Evolutionary conservation across 805 yeast species (phyloP).

Genomic region (Ogataea henricii): DNA sequence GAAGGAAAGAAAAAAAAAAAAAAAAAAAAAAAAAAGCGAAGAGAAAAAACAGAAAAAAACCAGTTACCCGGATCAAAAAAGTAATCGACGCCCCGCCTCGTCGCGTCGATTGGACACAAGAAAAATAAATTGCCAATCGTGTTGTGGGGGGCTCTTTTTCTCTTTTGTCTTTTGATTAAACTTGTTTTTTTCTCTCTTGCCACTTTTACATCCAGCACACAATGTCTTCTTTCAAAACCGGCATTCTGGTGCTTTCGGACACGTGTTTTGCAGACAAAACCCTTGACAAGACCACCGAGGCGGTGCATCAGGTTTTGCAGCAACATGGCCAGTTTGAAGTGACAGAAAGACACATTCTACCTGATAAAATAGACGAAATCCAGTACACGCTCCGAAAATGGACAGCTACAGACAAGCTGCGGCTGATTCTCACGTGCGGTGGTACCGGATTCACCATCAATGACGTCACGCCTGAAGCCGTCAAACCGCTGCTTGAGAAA

Average conservation of each 20-base stretch:
- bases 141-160: neutral
- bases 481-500: constrained; percentile 42
- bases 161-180: neutral
- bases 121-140: no score
- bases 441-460: constrained; percentile 52
- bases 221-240: constrained; percentile 16
- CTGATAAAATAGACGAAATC: constrained; percentile 40
- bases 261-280: constrained; percentile 37
- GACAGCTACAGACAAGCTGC: constrained; percentile 25
- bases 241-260: constrained; percentile 44
- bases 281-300: constrained; percentile 37
- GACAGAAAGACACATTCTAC: constrained; percentile 29
- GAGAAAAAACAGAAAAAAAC: no score
- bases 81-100: neutral
- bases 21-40: neutral
- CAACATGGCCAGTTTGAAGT: constrained; percentile 13
- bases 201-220: neutral
- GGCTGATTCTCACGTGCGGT: constrained; percentile 48
- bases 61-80: neutral
- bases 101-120: no score
- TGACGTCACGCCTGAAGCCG: constrained; percentile 55
- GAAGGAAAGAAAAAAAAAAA: neutral
- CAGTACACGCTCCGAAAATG: constrained; percentile 31
- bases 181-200: neutral
- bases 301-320: constrained; percentile 23